These are phyloP conservation scores for Pseudogymnoascus sp. DNA, from an alignment of 2,329 filamentous ascomycete genomes.

Conservation along the genomic window DNA sequence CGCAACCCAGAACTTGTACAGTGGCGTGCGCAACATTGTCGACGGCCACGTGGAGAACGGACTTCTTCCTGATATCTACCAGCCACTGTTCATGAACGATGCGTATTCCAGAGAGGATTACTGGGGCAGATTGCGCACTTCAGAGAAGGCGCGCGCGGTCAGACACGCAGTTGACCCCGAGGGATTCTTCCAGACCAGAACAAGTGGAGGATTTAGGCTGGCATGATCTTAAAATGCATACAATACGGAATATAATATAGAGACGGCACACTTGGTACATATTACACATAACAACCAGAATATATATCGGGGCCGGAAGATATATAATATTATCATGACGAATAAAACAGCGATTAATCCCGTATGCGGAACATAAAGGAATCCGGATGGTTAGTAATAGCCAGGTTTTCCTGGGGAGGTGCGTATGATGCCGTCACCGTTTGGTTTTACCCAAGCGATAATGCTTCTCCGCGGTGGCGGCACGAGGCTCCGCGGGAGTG, in stretches of 20 bases:
- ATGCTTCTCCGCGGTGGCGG: not conserved
- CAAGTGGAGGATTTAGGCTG: constrained; percentile 23
- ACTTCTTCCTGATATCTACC: constrained; percentile 17
- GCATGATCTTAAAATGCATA: constrained; percentile 14
- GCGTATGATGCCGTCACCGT: not conserved
- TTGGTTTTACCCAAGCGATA: not conserved
- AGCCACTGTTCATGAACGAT: constrained; percentile 30
- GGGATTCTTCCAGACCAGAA: constrained; percentile 21
- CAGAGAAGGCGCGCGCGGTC: constrained; percentile 15
- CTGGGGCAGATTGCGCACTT: constrained; percentile 13
- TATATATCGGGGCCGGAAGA: not conserved
- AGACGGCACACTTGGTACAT: too few species aligned
- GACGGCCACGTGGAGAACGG: constrained; percentile 7
- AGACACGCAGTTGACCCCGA: constrained; percentile 25
- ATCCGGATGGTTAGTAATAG: not conserved
- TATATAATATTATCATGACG: not conserved
- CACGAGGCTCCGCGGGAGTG: not conserved
- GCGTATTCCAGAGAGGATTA: constrained; percentile 19
- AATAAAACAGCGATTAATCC: not conserved
- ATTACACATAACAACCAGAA: not conserved
- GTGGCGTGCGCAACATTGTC: constrained; percentile 4
- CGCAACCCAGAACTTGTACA: constrained; percentile 1
- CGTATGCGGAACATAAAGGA: not conserved
- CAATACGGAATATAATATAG: not conserved
- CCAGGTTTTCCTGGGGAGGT: not conserved